A percentile compares a stretch with the other conserved stretches of the same genome.
Conservation (phyloP, 805 yeast genomes). For the Candida schatavii region DNA sequence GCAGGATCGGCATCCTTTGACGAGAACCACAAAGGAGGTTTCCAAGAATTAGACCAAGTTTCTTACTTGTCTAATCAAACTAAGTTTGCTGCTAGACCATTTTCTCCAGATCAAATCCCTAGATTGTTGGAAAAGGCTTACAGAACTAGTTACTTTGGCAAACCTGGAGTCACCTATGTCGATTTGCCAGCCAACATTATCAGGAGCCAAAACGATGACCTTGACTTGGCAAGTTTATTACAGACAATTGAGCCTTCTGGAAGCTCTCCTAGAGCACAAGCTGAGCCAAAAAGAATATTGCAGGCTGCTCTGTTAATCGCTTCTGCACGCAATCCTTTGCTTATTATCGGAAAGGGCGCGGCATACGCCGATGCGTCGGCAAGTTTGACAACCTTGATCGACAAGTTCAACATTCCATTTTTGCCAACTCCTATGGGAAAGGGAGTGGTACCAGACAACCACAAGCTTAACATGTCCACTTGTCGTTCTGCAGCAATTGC, state of each 20-base stretch:
- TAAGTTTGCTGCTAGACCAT: conserved; percentile 50
- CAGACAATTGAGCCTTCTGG: neutral
- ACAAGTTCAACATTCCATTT: conserved; percentile 47
- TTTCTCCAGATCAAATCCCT: conserved; percentile 32
- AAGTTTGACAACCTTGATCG: conserved; percentile 40
- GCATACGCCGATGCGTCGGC: conserved; percentile 42
- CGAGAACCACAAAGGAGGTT: conserved; percentile 57
- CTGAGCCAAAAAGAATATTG: conserved; percentile 31
- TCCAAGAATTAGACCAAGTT: conserved; percentile 70
- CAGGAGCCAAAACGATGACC: conserved; percentile 21
- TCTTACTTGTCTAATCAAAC: conserved; percentile 45
- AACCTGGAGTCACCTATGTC: conserved; percentile 60
- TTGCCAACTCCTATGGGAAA: conserved; percentile 80
- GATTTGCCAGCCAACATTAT: conserved; percentile 66
- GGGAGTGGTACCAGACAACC: conserved; percentile 58
- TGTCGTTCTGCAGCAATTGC: conserved; percentile 61
- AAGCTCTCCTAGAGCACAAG: conserved; percentile 30
- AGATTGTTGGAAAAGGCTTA: conserved; percentile 45
- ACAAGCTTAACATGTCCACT: conserved; percentile 51
- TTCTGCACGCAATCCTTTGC: conserved; percentile 45
- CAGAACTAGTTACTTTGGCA: conserved; percentile 42
- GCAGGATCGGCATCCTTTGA: conserved; percentile 59
- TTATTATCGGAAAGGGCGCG: conserved; percentile 68
- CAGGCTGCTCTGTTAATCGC: conserved; percentile 32
- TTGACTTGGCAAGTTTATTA: neutral